Conservation (phyloP, 2,329 filamentous ascomycete species). For the Diaporthe helianthi region DNA sequence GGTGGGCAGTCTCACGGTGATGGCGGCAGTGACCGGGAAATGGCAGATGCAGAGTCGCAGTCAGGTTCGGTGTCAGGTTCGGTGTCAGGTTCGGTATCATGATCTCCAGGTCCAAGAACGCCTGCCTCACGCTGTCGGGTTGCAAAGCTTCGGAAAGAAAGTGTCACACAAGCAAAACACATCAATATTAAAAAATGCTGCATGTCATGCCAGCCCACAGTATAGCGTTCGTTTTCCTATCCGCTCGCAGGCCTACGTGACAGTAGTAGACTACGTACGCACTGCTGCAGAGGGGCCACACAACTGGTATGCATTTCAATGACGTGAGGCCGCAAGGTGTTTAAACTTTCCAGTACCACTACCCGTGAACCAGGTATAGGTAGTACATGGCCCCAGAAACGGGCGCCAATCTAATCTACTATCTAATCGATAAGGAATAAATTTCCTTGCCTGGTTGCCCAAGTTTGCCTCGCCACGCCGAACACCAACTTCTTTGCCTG, state of each 20-base stretch:
- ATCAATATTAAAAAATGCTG: neutral
- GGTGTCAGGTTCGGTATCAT: conserved; percentile 20
- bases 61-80: conserved; percentile 12
- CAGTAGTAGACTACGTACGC: neutral
- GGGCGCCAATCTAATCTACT: neutral
- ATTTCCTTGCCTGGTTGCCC: neutral
- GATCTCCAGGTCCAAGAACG: conserved; percentile 1
- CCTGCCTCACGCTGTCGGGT: neutral
- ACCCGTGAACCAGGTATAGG: neutral
- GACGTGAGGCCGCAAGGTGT: neutral
- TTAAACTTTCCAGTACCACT: neutral
- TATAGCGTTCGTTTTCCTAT: neutral
- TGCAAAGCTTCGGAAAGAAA: neutral
- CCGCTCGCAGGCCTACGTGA: neutral
- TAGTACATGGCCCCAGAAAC: neutral
- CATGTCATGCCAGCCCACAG: neutral
- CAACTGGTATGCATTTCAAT: neutral
- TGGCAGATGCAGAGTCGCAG: neutral
- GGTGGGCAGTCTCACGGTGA: neutral
- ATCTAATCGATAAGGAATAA: conserved; percentile 20
- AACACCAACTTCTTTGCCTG: neutral
- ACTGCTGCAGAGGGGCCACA: neutral
- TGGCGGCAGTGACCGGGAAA: neutral
- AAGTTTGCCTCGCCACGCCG: neutral
- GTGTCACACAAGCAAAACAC: neutral